Evolutionary conservation across 2,329 filamentous ascomycete species (phyloP), one percentile per base, ranked within the genome.

Genomic region (Pezicula rhizophila): DNA sequence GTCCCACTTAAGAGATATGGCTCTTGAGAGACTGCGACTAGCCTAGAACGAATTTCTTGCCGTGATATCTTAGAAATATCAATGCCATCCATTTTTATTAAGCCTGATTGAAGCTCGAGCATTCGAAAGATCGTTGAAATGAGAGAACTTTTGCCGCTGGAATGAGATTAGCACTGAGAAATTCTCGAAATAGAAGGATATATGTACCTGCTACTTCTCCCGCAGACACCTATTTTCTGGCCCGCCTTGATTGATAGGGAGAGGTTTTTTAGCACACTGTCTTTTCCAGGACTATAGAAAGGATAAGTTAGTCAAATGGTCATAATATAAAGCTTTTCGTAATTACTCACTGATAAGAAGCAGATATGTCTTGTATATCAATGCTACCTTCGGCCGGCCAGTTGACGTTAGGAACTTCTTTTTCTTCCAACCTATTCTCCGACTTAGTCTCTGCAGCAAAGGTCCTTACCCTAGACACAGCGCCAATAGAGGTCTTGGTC

Each of bases 401-500:
- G 4, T 18, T 2, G 3, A 23, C 4, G 2, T 14, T 3, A 0
- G 23, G 34, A 18, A 39, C 3, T 18, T 2, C 39, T 12, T 39
- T 28, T 18, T 43, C 46, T 28, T 40, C 31, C 20, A 17, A 15
- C 4, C 31, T 37, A 18, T 42, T 61, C 52, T 77, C 72, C 2
- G 51, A 58, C 10, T 62, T 60, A 47, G 59, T 60, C 45, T 78
- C 67, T 56, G 66, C 64, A 1, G 67, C 69, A 52, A 79, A 80
- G 15, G 69, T 67, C 59, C 74, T 76, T 52, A 80, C 70, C 23
- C 79, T 70, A 7, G 72, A 67, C 8, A 82, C 70, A 12, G 77
- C 77, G 10, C 78, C 78, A 39, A 82, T 72, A 39, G 73, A 70
- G 0, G 76, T 80, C 54, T 82, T 69, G 0, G 78, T 79, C 77